phyloP scores from a whole-genome alignment of 495 filamentous ascomycete genomes.

The Penicillium odoratum region DNA sequence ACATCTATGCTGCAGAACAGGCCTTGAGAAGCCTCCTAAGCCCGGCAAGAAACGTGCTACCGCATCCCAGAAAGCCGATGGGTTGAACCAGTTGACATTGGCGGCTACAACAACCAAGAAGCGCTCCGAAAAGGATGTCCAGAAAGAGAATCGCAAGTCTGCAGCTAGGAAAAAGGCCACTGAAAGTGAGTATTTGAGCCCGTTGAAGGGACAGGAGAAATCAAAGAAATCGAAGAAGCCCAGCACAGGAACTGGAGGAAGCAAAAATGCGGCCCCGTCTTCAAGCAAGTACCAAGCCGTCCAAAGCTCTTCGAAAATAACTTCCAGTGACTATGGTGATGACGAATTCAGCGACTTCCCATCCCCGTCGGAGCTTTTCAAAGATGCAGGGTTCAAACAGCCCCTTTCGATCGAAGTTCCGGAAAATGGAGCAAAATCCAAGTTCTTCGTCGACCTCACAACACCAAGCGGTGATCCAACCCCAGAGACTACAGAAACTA shows the following conservation, averaged over 20 bases:
- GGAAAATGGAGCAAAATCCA: neutral
- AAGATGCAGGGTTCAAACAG: neutral
- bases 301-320: constrained; percentile 5
- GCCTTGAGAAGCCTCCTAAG: constrained; percentile 75
- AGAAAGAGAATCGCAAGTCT: neutral
- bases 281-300: neutral
- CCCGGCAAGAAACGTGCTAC: constrained; percentile 37
- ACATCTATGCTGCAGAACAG: constrained; percentile 88
- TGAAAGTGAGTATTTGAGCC: neutral
- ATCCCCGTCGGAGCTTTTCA: constrained; percentile 35
- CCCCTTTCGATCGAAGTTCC: neutral
- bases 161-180: neutral
- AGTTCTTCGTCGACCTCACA: neutral
- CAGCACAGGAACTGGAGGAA: neutral
- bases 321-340: constrained; percentile 38
- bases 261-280: neutral
- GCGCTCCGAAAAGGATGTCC: neutral
- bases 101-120: constrained; percentile 32
- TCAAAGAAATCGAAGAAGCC: neutral
- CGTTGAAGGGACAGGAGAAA: neutral
- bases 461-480: neutral
- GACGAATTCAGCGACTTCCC: constrained; percentile 43
- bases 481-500: neutral
- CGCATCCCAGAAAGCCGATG: constrained; percentile 19
- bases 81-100: constrained; percentile 31